Base-by-base conservation (phyloP, 805 yeast species). In the Starmerella stigmatis region DNA sequence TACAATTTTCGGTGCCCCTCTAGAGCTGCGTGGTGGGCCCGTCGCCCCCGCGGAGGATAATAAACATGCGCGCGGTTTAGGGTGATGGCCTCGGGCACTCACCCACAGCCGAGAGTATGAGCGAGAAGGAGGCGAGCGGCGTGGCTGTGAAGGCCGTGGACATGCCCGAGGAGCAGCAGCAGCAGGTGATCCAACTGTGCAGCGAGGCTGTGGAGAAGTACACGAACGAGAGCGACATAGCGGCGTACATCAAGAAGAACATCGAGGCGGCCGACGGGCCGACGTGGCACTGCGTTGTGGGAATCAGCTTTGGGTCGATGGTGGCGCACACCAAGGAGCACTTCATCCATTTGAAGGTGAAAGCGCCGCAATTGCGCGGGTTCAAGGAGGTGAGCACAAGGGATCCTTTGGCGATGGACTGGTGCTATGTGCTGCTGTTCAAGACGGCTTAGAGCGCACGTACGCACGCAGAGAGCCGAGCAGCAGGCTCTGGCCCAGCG, bases 271-370 rank as follows among this genome's bases (percentile, higher is more conserved):
- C 67, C 37, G 75, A 67, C 53, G 78, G 79, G 0, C 70, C 74
- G 21, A 68, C 79, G 8, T 76, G 82, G 82, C 81, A 76, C 57
- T 76, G 76, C 25, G 68, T 76, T 41, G 81, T 75, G 25, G 82
- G 82, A 19, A 63, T 67, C 52, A 71, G 75, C 43, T 76, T 76
- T 57, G 82, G 82, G 12, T 69, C 76, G 38, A 75, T 71, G 55
- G 81, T 76, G 20, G 74, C 81, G 29, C 81, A 76, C 52, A 74
- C 73, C 55, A 73, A 64, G 58, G 71, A 47, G 19, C 73, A 66
- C 55, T 76, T 77, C 58, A 66, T 73, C 5, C 76, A 77, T 58
- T 72, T 75, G 50, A 74, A 74, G 55, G 61, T 76, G 31, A 22
- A 30, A 19, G 54, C 53, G 20, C 55, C 55, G 15, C 12, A 40